These are phyloP conservation scores for Pythium periplocum DNA, from an alignment of 352 stramenopile genomes.

Conservation along the genomic window DNA sequence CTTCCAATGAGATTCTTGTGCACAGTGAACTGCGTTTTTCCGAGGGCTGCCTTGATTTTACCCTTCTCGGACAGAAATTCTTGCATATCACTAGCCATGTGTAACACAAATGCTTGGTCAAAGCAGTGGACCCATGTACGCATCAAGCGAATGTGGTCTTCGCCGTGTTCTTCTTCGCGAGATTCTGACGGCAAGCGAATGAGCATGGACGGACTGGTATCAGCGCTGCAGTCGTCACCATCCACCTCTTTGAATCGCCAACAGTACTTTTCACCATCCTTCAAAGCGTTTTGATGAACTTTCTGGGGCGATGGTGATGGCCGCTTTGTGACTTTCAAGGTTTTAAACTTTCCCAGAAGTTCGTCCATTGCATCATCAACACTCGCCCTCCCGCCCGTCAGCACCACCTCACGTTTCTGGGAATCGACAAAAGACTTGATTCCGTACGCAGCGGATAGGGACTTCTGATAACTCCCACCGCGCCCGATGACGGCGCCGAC, in stretches of 20 bases:
- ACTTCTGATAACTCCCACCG: conserved; percentile 29
- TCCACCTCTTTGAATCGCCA: not conserved
- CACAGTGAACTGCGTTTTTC: not conserved
- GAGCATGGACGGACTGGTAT: not conserved
- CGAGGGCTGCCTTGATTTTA: not conserved
- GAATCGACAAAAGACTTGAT: conserved; percentile 26
- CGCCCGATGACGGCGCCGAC: conserved; percentile 39
- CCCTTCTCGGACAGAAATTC: not conserved
- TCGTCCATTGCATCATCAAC: conserved; percentile 20
- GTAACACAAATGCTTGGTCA: not conserved
- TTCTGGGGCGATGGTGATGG: not conserved
- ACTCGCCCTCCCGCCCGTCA: conserved; percentile 13
- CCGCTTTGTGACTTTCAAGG: too few species aligned
- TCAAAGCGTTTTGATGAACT: conserved; percentile 6
- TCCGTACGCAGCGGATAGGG: conserved; percentile 17
- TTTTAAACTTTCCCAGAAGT: conserved; percentile 18
- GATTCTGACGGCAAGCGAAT: too few species aligned
- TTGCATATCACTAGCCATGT: not conserved
- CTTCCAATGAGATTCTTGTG: not conserved
- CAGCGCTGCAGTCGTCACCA: not conserved
- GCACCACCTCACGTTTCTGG: conserved; percentile 19
- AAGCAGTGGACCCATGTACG: not conserved
- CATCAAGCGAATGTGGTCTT: not conserved
- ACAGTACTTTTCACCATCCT: not conserved
- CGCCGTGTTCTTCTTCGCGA: too few species aligned